phyloP scores from a whole-genome alignment of 345 rosid species.

The Hibiscus syriacus region DNA sequence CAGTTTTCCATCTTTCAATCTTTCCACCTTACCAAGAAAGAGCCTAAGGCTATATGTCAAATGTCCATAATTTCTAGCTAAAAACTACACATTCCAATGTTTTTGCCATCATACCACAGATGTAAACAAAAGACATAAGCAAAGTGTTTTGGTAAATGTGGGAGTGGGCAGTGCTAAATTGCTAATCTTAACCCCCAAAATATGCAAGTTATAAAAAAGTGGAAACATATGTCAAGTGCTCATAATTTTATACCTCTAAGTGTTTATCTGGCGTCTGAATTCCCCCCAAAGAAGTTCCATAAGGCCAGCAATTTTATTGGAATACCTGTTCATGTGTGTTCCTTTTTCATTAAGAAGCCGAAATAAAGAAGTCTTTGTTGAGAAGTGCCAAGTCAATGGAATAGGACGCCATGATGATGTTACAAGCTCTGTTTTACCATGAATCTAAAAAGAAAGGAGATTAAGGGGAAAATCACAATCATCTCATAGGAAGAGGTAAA shows the following conservation, averaged over 20 bases:
- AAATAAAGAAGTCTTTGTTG: constrained; percentile 55
- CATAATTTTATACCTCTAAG: not conserved
- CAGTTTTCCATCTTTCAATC: no score
- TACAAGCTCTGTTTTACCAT: constrained; percentile 82
- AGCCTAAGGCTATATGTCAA: not conserved
- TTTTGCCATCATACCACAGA: not conserved
- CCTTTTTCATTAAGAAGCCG: constrained; percentile 84
- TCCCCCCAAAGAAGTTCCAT: not conserved
- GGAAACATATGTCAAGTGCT: not conserved
- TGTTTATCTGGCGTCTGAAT: not conserved
- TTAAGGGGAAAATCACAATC: constrained; percentile 7
- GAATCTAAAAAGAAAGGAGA: constrained; percentile 51
- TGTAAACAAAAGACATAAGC: no score
- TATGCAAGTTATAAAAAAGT: not conserved
- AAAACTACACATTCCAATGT: not conserved
- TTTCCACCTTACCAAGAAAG: no score
- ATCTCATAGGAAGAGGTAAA: constrained; percentile 11
- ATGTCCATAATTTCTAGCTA: not conserved
- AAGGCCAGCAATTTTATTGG: constrained; percentile 1
- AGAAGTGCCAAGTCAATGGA: constrained; percentile 94
- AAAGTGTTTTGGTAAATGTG: not conserved
- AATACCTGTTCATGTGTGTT: constrained; percentile 70
- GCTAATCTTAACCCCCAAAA: not conserved
- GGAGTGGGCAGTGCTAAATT: not conserved
- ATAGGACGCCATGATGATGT: constrained; percentile 87